Evolutionary conservation across 345 rosid genomes (phyloP).

Genomic region (Ricinus communis): DNA sequence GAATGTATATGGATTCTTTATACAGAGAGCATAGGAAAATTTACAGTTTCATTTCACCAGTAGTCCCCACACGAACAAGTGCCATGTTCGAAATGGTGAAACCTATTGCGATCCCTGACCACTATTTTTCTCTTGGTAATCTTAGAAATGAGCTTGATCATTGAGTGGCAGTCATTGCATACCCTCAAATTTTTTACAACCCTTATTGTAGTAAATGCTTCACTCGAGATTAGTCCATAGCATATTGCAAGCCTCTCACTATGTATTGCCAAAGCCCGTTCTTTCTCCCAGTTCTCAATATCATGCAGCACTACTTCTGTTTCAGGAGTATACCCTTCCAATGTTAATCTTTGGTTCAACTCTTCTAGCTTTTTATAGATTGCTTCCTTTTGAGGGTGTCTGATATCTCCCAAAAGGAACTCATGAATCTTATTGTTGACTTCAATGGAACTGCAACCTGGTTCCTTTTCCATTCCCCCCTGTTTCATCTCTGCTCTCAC

Average conservation of each 20-base stretch:
- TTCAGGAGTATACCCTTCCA: constrained; percentile 40
- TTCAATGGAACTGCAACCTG: constrained; percentile 67
- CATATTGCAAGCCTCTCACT: constrained; percentile 46
- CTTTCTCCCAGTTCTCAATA: constrained; percentile 37
- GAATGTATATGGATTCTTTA: no score
- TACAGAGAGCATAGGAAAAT: not conserved
- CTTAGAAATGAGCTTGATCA: constrained; percentile 37
- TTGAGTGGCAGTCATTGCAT: constrained; percentile 42
- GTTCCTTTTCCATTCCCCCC: constrained; percentile 55
- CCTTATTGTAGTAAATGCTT: constrained; percentile 32
- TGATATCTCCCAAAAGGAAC: constrained; percentile 50
- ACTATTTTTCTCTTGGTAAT: constrained; percentile 36
- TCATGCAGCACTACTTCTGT: constrained; percentile 37
- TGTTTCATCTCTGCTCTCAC: constrained; percentile 56
- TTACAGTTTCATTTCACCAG: constrained; percentile 24
- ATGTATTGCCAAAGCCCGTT: constrained; percentile 37
- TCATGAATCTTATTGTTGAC: constrained; percentile 54
- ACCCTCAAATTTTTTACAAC: constrained; percentile 40
- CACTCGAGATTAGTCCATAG: constrained; percentile 39
- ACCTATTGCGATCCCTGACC: constrained; percentile 42
- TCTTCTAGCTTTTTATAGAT: constrained; percentile 57
- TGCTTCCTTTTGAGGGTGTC: constrained; percentile 49
- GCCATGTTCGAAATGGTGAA: constrained; percentile 42
- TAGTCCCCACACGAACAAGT: constrained; percentile 41
- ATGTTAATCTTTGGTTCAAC: constrained; percentile 36